Conservation (phyloP, 768 basidiomycete genomes). For the Tephrocybe sp. region DNA sequence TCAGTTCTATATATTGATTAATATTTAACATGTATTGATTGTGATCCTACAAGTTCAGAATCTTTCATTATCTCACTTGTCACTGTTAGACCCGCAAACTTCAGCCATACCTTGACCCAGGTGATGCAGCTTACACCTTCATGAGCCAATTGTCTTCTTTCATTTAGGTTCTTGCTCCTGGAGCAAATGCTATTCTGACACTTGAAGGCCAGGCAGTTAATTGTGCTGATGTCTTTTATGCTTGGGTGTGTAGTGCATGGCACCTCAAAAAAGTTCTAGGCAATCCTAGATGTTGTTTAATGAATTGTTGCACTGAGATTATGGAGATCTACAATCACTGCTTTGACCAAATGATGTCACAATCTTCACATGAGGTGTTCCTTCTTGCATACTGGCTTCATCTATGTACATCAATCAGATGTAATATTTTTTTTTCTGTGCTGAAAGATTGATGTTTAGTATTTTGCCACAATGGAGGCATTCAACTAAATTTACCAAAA, state of each 20-base stretch:
- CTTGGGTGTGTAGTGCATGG: conserved; percentile 29
- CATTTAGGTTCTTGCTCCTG: too few relatives aligned
- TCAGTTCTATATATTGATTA: not conserved
- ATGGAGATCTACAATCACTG: conserved; percentile 25
- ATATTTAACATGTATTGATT: not conserved
- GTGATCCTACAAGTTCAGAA: conserved; percentile 3
- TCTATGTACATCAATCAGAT: conserved; percentile 16
- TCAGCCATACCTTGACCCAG: conserved; percentile 18
- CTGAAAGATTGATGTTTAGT: too few relatives aligned
- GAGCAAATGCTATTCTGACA: too few relatives aligned
- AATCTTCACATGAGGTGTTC: conserved; percentile 26
- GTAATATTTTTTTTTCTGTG: not conserved
- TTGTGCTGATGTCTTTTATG: conserved; percentile 31
- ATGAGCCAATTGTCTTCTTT: not conserved
- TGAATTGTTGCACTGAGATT: too few relatives aligned
- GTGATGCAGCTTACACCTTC: not conserved
- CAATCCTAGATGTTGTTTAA: conserved; percentile 6
- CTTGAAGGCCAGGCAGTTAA: too few relatives aligned
- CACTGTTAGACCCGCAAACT: too few relatives aligned
- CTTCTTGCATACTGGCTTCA: conserved; percentile 29
- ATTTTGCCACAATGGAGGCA: too few relatives aligned
- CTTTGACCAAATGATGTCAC: conserved; percentile 30
- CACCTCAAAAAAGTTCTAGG: conserved; percentile 22
- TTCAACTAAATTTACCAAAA: too few relatives aligned
- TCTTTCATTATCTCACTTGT: too few relatives aligned